Evolutionary conservation across 148 eudicot species (phyloP).

Genomic region (Nepenthes gracilis): DNA sequence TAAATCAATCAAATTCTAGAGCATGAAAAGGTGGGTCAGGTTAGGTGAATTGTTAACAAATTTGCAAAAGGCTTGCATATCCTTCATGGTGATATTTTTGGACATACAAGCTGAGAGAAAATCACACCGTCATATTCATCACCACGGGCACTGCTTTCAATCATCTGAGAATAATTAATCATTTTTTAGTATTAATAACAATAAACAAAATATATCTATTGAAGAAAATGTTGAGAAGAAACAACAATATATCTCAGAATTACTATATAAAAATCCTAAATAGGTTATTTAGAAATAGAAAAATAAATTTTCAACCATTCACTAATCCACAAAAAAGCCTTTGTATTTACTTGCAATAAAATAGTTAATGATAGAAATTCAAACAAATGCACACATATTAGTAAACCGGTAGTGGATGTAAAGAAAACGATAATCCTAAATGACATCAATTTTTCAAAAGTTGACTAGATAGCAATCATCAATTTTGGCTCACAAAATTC

Average conservation of each 20-base stretch:
- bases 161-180: slow-evolving; percentile 40
- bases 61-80: background rate
- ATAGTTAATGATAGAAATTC: too few species aligned
- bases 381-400: too few species aligned
- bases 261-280: too few species aligned
- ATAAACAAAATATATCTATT: background rate
- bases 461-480: too few species aligned
- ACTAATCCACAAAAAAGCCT: background rate
- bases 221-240: background rate
- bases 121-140: slow-evolving; percentile 97
- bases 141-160: slow-evolving; percentile 94
- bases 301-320: background rate
- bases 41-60: background rate
- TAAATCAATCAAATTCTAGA: slow-evolving; percentile 84
- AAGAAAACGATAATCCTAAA: too few species aligned
- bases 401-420: too few species aligned
- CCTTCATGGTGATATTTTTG: background rate
- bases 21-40: slow-evolving; percentile 4
- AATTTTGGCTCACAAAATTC: too few species aligned
- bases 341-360: too few species aligned
- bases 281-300: slow-evolving; percentile 28
- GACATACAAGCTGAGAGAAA: slow-evolving; percentile 89
- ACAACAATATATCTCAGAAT: background rate
- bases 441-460: too few species aligned
- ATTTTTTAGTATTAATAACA: background rate